Evolutionary conservation across 768 basidiomycete species (phyloP).

Genomic region (Mycena belliarum): DNA sequence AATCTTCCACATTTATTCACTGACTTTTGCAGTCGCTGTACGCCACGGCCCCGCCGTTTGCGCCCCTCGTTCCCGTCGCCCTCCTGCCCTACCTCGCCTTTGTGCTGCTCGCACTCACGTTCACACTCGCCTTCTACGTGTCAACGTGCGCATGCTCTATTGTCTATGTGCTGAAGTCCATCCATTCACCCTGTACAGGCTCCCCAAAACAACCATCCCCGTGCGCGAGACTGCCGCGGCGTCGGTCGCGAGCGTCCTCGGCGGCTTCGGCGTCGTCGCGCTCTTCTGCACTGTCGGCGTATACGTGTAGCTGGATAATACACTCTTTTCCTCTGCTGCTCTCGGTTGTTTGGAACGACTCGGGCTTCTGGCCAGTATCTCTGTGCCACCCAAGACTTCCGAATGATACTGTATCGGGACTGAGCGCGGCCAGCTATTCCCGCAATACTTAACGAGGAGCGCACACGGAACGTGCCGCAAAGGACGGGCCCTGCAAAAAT

Average conservation of each 20-base stretch:
- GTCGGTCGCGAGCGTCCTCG: conserved; percentile 71
- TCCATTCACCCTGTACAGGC: conserved; percentile 43
- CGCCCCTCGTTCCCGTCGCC: conserved; percentile 64
- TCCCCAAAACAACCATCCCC: conserved; percentile 69
- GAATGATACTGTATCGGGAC: no score
- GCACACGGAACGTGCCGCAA: no score
- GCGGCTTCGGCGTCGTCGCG: conserved; percentile 87
- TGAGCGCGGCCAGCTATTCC: no score
- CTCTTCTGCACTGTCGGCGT: conserved; percentile 87
- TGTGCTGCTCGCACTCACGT: conserved; percentile 70
- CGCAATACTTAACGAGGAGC: no score
- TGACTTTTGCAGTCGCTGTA: conserved; percentile 54
- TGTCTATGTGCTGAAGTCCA: not conserved
- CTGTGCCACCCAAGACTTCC: no score
- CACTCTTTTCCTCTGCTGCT: no score
- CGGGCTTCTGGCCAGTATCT: no score
- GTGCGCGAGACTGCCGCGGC: conserved; percentile 72
- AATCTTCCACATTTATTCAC: not conserved
- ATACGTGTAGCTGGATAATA: conserved; percentile 76
- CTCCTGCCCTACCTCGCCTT: conserved; percentile 77
- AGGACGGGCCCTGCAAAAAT: no score
- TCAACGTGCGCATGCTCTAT: conserved; percentile 62
- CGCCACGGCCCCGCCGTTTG: conserved; percentile 66
- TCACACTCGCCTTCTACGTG: conserved; percentile 88
- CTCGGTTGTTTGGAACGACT: no score